These are phyloP conservation scores for Wickerhamomyces sp. DNA, from an alignment of 1,139 yeast species.

Conservation along the genomic window DNA sequence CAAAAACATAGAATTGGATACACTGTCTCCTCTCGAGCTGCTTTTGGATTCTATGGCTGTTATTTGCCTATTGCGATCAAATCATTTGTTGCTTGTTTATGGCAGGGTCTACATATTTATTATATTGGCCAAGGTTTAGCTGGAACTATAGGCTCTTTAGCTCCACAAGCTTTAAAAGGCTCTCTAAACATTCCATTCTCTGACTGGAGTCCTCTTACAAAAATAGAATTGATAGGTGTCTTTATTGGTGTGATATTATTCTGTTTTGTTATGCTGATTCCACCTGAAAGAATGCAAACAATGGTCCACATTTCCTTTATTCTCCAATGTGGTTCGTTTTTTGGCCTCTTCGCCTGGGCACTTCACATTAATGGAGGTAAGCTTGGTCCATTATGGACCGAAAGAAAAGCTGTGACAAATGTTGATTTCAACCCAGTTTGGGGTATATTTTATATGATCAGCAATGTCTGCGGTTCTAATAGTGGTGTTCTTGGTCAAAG, in stretches of 20 bases:
- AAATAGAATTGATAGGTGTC: conserved; percentile 1
- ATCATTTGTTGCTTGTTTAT: conserved; percentile 1
- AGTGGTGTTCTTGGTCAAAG: conserved; percentile 29
- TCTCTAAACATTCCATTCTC: not conserved
- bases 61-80: conserved; percentile 1
- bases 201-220: conserved; percentile 1
- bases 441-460: conserved; percentile 1
- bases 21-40: conserved; percentile 1
- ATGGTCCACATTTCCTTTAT: conserved; percentile 1
- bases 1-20: conserved; percentile 1
- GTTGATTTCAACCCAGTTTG: conserved; percentile 1
- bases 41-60: conserved; percentile 1
- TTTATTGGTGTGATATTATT: not conserved
- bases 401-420: not conserved
- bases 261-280: conserved; percentile 1
- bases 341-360: conserved; percentile 1
- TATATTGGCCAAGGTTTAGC: conserved; percentile 1
- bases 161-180: not conserved
- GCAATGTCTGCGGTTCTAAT: conserved; percentile 1
- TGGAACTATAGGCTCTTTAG: not conserved
- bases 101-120: conserved; percentile 1
- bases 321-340: conserved; percentile 1
- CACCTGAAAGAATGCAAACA: conserved; percentile 1
- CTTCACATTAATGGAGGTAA: not conserved
- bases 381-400: conserved; percentile 1